These are phyloP conservation scores for Kazachstania psychrophila DNA, from an alignment of 805 yeast genomes.

Conservation along the genomic window DNA sequence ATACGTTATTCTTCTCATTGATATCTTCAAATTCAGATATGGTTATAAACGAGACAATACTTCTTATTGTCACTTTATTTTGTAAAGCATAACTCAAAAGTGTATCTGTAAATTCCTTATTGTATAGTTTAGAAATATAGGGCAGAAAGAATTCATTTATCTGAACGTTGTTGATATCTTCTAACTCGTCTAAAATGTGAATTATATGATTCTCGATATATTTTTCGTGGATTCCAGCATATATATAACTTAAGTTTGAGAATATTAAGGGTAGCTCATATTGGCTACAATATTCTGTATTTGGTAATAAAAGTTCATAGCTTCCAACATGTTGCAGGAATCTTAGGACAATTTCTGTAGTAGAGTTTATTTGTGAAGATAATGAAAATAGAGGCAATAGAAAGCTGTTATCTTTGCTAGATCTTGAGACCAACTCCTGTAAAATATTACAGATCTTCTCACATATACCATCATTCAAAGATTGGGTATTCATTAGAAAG, in stretches of 20 bases:
- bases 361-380: too few relatives aligned
- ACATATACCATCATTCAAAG: background rate
- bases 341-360: too few relatives aligned
- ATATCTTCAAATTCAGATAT: background rate
- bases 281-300: background rate
- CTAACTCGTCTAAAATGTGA: too few relatives aligned
- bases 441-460: background rate
- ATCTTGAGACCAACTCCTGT: background rate
- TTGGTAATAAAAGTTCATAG: background rate
- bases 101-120: too few relatives aligned
- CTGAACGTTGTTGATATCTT: too few relatives aligned
- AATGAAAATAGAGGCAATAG: background rate
- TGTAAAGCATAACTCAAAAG: too few relatives aligned
- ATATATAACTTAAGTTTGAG: background rate
- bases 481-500: background rate
- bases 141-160: too few relatives aligned
- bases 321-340: too few relatives aligned
- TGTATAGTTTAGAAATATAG: too few relatives aligned
- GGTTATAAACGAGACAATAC: background rate
- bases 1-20: constrained; percentile 3
- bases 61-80: background rate
- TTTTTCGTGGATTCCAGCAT: background rate
- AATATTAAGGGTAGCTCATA: background rate
- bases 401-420: background rate
- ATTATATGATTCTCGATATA: too few relatives aligned